Base-by-base conservation (phyloP, 1,284 basidiomycete genomes). In the Cerioporus squamosus region DNA sequence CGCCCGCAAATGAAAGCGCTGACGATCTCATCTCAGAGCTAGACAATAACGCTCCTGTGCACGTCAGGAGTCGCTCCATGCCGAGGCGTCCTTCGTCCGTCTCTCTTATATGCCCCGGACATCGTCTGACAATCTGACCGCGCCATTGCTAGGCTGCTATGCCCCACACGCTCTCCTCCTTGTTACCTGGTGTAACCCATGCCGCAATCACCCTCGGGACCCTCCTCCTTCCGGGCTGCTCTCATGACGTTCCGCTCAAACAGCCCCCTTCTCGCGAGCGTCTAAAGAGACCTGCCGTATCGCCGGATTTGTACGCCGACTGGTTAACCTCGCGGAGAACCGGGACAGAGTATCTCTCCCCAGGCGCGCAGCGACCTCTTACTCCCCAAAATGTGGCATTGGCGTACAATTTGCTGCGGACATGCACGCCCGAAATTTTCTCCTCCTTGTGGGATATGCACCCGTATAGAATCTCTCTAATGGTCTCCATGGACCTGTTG, bases 281-380 rank as follows among this genome's bases (percentile, higher is more conserved):
- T 66, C 50, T 62, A 45, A 39, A 66, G 61, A 48, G 54, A 58
- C 40, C 40, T 44, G 29, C 40, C 42, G 51, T 68, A 29, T 38
- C 44, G 33, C 48, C 51, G 43, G 58, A 56, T 20, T 38, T 80
- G 39, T 87, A 85, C 59, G 80, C 84, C 44, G 79, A 79, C 26
- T 91, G 89, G 90, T 70, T 86, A 15, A 79, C 84, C 10, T 91
- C 89, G 31, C 80, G 90, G 49, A 76, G 54, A 43, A 48, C 33
- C 14, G 33, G 53, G 71, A 61, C 78, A 46, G 61, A 68, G 40
- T 65, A 76, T 71, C 81, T 89, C 60, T 78, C 85, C 48, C 85
- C 90, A 40, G 90, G 91, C 49, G 85, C 83, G 39, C 86, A 84
- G 60, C 83, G 90, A 40, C 77, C 80, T 26, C 65, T 92, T 54